These are phyloP conservation scores for Solanum dulcamara DNA, from an alignment of 257 asterid genomes.

Conservation along the genomic window DNA sequence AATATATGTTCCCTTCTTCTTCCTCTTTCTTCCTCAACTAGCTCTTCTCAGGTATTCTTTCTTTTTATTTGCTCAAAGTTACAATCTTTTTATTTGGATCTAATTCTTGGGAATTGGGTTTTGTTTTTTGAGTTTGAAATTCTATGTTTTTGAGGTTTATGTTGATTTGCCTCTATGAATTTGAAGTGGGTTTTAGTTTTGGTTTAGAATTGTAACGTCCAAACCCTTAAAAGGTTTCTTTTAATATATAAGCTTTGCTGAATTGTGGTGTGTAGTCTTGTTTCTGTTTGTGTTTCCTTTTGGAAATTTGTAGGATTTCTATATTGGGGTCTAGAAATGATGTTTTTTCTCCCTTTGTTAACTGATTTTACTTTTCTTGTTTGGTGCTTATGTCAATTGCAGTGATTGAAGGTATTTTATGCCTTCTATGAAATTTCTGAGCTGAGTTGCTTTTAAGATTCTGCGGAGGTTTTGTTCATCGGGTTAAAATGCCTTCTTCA, in stretches of 20 bases:
- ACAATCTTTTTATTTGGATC: background rate
- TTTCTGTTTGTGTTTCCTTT: background rate
- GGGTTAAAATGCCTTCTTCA: slow-evolving; percentile 59
- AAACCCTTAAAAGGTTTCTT: background rate
- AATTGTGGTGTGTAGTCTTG: background rate
- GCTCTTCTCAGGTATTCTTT: background rate
- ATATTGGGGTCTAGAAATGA: background rate
- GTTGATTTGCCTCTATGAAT: background rate
- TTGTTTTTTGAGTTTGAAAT: background rate
- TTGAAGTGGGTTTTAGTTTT: background rate
- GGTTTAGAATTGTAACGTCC: background rate
- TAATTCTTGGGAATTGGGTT: background rate
- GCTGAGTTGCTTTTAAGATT: background rate
- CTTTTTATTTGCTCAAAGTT: background rate
- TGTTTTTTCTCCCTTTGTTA: background rate
- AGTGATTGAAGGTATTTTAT: background rate
- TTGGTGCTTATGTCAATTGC: background rate
- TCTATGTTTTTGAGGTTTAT: background rate
- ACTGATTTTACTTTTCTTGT: background rate
- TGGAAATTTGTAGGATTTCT: background rate
- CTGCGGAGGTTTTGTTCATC: slow-evolving; percentile 8
- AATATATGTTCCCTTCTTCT: background rate
- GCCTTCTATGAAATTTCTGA: background rate
- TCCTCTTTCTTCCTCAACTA: background rate
- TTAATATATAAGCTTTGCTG: background rate